Percentiles rank a stretch among this genome's conserved stretches.
Conservation (phyloP, 495 filamentous ascomycete species). For the Podospora bellae-mahoneyi region DNA sequence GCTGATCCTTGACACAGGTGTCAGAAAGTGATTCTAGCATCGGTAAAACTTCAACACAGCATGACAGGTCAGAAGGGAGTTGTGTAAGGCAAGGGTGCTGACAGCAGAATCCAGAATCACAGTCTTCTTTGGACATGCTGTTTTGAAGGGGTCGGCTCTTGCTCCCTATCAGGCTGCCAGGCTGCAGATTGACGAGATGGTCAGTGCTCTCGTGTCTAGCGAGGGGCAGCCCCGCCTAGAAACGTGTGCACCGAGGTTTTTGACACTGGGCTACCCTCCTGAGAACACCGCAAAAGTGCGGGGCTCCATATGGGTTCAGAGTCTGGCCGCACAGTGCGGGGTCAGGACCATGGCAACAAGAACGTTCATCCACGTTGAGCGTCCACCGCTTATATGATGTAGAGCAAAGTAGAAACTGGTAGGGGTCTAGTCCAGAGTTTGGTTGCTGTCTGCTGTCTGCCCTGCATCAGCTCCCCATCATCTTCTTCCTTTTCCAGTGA, state of each 20-base stretch:
- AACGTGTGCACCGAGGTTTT: neutral
- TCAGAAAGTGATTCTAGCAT: neutral
- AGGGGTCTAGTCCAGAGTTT: neutral
- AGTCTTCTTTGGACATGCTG: neutral
- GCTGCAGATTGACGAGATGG: neutral
- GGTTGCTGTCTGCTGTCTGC: conserved; percentile 5
- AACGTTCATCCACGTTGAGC: neutral
- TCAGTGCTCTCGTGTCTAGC: neutral
- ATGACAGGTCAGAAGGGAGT: neutral
- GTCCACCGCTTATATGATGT: neutral
- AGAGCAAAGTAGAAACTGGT: neutral
- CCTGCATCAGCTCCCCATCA: neutral
- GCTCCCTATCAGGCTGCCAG: neutral
- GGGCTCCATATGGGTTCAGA: neutral
- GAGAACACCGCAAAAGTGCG: neutral
- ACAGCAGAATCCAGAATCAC: neutral
- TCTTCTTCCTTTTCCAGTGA: neutral
- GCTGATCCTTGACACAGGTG: neutral
- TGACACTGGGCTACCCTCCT: neutral
- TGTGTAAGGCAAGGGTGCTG: neutral
- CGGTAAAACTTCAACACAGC: neutral
- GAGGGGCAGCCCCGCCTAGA: neutral
- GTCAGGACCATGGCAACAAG: neutral
- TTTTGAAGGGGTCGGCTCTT: neutral
- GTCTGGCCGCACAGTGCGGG: conserved; percentile 5